A percentile compares a stretch with the other conserved stretches of the same genome.
These are phyloP conservation scores for Aphanomyces euteiches DNA, from an alignment of 352 stramenopile species.

Conservation along the genomic window DNA sequence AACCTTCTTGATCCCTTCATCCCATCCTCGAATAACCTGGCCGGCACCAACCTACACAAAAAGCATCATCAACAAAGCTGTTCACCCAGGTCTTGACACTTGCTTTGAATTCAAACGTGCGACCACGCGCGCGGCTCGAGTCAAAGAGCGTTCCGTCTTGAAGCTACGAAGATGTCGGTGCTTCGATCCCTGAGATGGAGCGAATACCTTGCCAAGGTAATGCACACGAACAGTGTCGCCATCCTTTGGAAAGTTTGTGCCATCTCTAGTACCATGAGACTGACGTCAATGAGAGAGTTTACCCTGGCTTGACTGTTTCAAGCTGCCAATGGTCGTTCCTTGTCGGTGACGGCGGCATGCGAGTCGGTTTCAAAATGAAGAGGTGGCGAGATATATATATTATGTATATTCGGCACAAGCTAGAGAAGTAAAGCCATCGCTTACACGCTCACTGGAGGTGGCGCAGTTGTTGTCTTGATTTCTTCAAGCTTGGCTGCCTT, in stretches of 20 bases:
- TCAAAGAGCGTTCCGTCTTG: conserved; percentile 77
- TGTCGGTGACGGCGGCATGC: neutral
- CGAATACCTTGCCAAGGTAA: conserved; percentile 56
- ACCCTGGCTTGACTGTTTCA: conserved; percentile 75
- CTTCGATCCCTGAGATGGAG: neutral
- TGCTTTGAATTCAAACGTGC: conserved; percentile 73
- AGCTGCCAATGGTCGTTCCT: conserved; percentile 54
- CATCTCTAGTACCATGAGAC: conserved; percentile 44
- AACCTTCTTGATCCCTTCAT: conserved; percentile 59
- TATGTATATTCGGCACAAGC: neutral
- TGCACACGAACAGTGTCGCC: conserved; percentile 73
- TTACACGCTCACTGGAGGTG: conserved; percentile 60
- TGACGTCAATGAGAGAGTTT: neutral
- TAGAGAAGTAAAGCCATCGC: neutral
- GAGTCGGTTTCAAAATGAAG: neutral
- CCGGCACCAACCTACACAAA: conserved; percentile 53
- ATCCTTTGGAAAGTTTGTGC: conserved; percentile 65
- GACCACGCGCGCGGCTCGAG: conserved; percentile 69
- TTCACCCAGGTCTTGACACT: conserved; percentile 6
- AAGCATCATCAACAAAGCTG: neutral
- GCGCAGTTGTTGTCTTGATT: conserved; percentile 47
- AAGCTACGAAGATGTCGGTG: conserved; percentile 32
- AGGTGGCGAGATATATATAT: conserved; percentile 5
- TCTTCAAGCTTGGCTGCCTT: conserved; percentile 64
- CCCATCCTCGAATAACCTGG: conserved; percentile 77